Conservation (phyloP, 2,329 filamentous ascomycete genomes). For the Teratosphaeria zuluensis region DNA sequence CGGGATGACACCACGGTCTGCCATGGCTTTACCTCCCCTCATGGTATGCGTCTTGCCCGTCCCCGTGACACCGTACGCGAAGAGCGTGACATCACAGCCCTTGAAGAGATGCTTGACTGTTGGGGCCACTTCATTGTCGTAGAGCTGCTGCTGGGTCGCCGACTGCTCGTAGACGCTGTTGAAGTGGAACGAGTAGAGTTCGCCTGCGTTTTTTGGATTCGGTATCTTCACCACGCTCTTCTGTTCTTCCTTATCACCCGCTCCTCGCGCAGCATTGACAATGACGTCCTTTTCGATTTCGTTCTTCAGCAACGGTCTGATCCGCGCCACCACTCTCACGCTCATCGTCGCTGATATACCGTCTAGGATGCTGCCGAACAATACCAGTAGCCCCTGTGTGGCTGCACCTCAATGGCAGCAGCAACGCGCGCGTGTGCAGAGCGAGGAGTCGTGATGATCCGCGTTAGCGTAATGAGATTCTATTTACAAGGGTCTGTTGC, state of each 20-base stretch:
- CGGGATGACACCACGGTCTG: conserved; percentile 53
- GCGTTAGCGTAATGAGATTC: neutral
- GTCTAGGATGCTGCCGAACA: neutral
- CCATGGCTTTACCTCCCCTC: conserved; percentile 53
- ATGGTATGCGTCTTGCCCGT: conserved; percentile 98
- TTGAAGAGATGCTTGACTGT: conserved; percentile 90
- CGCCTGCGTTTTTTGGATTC: conserved; percentile 82
- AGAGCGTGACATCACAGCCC: conserved; percentile 94
- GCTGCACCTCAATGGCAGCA: neutral
- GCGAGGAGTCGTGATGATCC: neutral
- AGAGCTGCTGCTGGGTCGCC: conserved; percentile 76
- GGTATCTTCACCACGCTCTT: conserved; percentile 70
- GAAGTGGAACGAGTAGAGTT: conserved; percentile 91
- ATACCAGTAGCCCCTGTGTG: neutral
- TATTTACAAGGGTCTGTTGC: neutral
- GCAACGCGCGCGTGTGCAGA: neutral
- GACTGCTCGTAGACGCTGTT: conserved; percentile 79
- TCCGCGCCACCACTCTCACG: conserved; percentile 82
- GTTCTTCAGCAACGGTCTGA: conserved; percentile 76
- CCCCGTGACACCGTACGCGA: conserved; percentile 95
- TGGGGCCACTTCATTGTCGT: conserved; percentile 80
- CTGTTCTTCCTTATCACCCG: conserved; percentile 28
- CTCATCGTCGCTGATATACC: conserved; percentile 24
- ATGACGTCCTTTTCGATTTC: conserved; percentile 85
- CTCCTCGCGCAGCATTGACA: conserved; percentile 56